Evolutionary conservation across 139 green algal genomes (phyloP), one percentile per base, ranked within the genome.

Genomic region (Pseudopediastrum boryanum): DNA sequence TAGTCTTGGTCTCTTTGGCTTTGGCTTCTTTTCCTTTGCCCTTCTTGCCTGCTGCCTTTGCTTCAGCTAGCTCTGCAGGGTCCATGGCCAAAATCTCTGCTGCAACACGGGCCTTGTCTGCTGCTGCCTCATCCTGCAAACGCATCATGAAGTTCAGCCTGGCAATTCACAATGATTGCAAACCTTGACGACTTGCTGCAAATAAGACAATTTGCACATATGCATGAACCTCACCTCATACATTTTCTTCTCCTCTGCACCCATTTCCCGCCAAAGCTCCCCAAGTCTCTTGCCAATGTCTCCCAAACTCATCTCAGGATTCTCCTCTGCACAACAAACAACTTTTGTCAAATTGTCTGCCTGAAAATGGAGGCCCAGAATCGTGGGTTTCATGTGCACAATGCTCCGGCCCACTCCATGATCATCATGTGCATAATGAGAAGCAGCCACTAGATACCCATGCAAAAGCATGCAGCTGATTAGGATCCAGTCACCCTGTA

Each of bases 21-120:
- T n/a, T n/a, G n/a, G n/a, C n/a, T n/a, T n/a, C n/a, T n/a, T n/a
- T n/a, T n/a, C n/a, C n/a, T n/a, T n/a, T n/a, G n/a, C n/a, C n/a
- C n/a, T n/a, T n/a, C n/a, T n/a, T n/a, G n/a, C n/a, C n/a, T n/a
- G n/a, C n/a, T n/a, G n/a, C n/a, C n/a, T n/a, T n/a, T n/a, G n/a
- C n/a, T n/a, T 41, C 27, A 0, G 61, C 61, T 36, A 69, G 35
- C 8, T 48, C 27, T 35, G 27, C 61, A 35, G 29, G 71, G 52
- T 78, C 71, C 71, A 78, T 78, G 39, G 71, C 51, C 13, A 52
- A 51, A 27, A 78, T 78, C 52, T 78, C 52, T 33, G 52, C 51
- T 5, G 51, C 52, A 41, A 64, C 58, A 31, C 71, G 58, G 29
- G 44, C 52, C 46, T 78, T 78, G 35, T 78, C 71, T 8, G 33